phyloP scores from a whole-genome alignment of 2,329 filamentous ascomycete genomes.

The Pestalotiopsis sp. region DNA sequence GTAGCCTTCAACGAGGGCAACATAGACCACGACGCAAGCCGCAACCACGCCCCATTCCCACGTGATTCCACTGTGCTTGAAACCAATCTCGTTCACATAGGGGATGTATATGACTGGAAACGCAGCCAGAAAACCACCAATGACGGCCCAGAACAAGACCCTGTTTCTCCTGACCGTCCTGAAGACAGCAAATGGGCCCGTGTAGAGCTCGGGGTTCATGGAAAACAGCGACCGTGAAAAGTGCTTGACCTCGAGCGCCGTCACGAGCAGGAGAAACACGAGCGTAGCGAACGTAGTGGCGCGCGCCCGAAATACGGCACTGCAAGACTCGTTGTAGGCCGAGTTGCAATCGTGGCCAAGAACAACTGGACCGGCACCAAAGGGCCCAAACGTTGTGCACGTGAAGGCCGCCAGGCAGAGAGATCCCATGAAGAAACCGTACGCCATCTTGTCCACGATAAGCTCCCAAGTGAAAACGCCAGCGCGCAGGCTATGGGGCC shows the following conservation, averaged over 20 bases:
- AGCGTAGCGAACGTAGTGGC: constrained; percentile 70
- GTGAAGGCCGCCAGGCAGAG: constrained; percentile 63
- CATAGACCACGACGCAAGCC: constrained; percentile 58
- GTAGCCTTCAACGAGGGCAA: constrained; percentile 66
- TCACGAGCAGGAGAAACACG: constrained; percentile 67
- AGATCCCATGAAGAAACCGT: constrained; percentile 63
- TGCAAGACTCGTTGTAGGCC: constrained; percentile 48
- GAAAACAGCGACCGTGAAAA: constrained; percentile 69
- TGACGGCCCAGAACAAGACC: constrained; percentile 65
- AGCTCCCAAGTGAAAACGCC: constrained; percentile 67
- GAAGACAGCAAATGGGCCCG: constrained; percentile 50
- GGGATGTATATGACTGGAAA: constrained; percentile 70
- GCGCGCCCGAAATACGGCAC: constrained; percentile 62
- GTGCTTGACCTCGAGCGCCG: constrained; percentile 74
- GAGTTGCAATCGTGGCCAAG: constrained; percentile 62
- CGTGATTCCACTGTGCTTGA: constrained; percentile 66
- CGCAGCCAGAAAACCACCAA: constrained; percentile 58
- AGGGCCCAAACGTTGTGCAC: constrained; percentile 53
- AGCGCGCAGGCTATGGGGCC: constrained; percentile 59
- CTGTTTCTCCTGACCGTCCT: constrained; percentile 67
- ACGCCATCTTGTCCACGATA: constrained; percentile 66
- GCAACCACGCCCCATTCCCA: constrained; percentile 75
- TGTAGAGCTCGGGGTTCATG: constrained; percentile 57
- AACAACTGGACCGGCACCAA: constrained; percentile 37
- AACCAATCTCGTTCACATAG: constrained; percentile 63